These are phyloP conservation scores for Umbelopsis ramanniana DNA, from an alignment of 192 early-diverging fungal genomes.

Conservation along the genomic window DNA sequence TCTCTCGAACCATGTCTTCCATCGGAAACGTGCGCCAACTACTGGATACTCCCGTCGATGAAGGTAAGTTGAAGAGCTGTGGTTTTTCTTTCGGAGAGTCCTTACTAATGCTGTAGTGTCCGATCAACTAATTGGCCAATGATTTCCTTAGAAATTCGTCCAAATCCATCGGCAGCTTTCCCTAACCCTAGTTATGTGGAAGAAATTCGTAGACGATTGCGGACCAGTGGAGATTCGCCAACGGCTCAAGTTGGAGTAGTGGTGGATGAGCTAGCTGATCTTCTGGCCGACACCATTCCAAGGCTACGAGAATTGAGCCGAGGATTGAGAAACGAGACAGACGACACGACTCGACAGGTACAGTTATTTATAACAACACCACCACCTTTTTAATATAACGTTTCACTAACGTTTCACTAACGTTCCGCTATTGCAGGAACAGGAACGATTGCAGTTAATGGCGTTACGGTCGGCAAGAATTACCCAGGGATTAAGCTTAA, in stretches of 20 bases:
- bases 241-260: constrained; percentile 40
- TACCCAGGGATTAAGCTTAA: constrained; percentile 38
- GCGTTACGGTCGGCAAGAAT: constrained; percentile 29
- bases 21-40: constrained; percentile 39
- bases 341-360: constrained; percentile 4
- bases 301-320: constrained; percentile 24
- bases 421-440: neutral
- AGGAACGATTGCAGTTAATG: constrained; percentile 8
- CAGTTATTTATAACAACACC: neutral
- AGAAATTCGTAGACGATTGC: constrained; percentile 33
- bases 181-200: constrained; percentile 33
- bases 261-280: constrained; percentile 34
- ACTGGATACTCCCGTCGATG: constrained; percentile 26
- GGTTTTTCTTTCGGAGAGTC: too few species aligned
- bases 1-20: constrained; percentile 31
- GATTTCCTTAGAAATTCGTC: constrained; percentile 7
- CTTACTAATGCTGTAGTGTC: neutral
- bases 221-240: constrained; percentile 24
- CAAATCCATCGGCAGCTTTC: constrained; percentile 19
- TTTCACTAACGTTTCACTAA: neutral
- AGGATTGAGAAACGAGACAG: constrained; percentile 23
- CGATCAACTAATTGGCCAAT: neutral
- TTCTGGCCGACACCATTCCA: constrained; percentile 27
- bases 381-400: neutral
- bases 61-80: constrained; percentile 18